Evolutionary conservation across 1,284 basidiomycete species (phyloP).

Genomic region (Leccinum fallax): DNA sequence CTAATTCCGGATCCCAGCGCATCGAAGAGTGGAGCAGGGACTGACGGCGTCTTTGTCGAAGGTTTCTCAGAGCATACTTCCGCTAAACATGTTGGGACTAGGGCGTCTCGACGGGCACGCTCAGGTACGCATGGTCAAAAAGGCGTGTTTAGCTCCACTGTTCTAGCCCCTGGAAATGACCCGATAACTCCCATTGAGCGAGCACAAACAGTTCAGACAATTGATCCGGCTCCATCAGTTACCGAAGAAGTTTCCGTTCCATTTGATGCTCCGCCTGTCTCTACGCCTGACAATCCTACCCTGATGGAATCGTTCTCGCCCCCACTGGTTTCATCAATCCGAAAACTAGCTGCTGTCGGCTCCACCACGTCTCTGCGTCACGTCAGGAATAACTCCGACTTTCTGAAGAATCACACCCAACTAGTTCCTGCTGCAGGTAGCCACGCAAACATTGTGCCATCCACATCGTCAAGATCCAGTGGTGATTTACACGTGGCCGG

Average conservation of each 20-base stretch:
- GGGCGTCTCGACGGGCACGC: background rate
- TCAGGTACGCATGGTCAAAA: background rate
- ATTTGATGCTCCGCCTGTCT: background rate
- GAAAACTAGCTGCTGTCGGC: background rate
- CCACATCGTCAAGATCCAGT: slow-evolving; percentile 4
- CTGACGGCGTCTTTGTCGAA: background rate
- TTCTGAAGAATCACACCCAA: background rate
- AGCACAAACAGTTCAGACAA: background rate
- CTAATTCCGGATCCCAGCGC: background rate
- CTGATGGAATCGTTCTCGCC: background rate
- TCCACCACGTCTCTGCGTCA: slow-evolving; percentile 18
- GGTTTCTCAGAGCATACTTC: background rate
- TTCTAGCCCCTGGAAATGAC: slow-evolving; percentile 3
- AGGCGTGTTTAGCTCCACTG: slow-evolving; percentile 15
- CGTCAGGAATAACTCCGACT: background rate
- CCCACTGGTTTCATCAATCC: background rate
- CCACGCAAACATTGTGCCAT: background rate
- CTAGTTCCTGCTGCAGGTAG: background rate
- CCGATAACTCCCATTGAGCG: background rate
- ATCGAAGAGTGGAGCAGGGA: slow-evolving; percentile 8
- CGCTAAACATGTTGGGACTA: background rate
- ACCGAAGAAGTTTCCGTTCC: background rate
- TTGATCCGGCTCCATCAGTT: slow-evolving; percentile 5
- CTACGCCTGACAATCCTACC: slow-evolving; percentile 2
- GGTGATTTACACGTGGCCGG: slow-evolving; percentile 2